Evolutionary conservation across 805 yeast species (phyloP).

Genomic region (Lachancea thermotolerans): DNA sequence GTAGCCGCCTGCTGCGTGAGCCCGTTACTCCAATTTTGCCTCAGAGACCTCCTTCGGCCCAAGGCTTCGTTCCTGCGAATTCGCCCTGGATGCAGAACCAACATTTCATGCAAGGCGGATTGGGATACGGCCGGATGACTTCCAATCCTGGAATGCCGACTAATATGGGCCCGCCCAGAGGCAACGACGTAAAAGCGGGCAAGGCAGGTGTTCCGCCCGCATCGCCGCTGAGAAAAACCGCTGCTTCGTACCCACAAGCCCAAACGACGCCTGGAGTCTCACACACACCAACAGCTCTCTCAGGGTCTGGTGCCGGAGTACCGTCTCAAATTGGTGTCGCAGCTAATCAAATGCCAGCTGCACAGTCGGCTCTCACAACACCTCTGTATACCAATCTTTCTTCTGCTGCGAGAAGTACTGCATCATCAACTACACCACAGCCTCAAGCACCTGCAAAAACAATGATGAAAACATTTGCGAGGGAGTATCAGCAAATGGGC

Average conservation of each 20-base stretch:
- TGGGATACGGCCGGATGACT: background rate
- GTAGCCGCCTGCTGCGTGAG: constrained; percentile 11
- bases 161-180: constrained; percentile 5
- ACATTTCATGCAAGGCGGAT: background rate
- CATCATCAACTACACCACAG: background rate
- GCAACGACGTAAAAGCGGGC: background rate
- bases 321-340: background rate
- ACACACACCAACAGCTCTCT: background rate
- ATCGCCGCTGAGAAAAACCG: constrained; percentile 1
- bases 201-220: background rate
- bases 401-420: background rate
- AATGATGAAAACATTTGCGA: background rate
- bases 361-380: background rate
- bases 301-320: background rate
- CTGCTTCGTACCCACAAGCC: background rate
- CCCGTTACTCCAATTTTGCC: constrained; percentile 18
- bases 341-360: background rate
- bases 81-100: constrained; percentile 4
- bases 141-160: background rate
- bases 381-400: constrained; percentile 1
- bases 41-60: constrained; percentile 6
- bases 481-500: constrained; percentile 1
- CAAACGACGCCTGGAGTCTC: constrained; percentile 1
- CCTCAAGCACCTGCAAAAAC: background rate
- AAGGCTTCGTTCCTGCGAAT: background rate